Evolutionary conservation across 345 rosid species (phyloP), one percentile per base, ranked within the genome.

Genomic region (Leavenworthia alabamica): DNA sequence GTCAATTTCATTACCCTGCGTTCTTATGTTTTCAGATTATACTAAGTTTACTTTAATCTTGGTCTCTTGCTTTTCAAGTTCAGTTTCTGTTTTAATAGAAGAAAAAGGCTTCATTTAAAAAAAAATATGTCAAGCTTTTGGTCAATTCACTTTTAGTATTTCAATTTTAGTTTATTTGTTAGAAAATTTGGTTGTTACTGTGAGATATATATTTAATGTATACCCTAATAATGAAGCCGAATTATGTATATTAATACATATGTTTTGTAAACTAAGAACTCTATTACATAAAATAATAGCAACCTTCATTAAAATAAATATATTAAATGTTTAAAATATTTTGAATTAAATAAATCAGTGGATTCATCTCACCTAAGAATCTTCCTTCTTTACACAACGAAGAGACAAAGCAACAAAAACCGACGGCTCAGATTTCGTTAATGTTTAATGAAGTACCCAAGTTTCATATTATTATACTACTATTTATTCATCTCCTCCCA

Each of bases 361-460:
- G 62, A 60, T 61, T 45, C 49, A 62, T 54, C 41, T 63, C 53
- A 63, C 70, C 45, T 28, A 24, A 10, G 39, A 39, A 54, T 61
- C 64, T 53, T 43, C 46, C 69, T 71, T 41, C 47, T 56, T 64
- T 48, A 32, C 19, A 71, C 79, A 73, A 66, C 75, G 78, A 57
- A 74, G 59, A 48, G 68, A 70, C 73, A 74, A 63, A 56, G 60
- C 56, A 64, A 56, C 75, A 71, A 64, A 71, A 64, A 50, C 64
- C 60, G 40, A 76, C 72, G 74, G 78, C 62, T 67, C 67, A 67
- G 67, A 72, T 77, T 73, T 76, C 63, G 40, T 56, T 52, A 40
- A 61, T 62, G 48, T 53, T 47, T 66, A 55, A 6, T 44, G 61
- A 51, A 40, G 42, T 37, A 13, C 8, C 16, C 16, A 13, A 37